Evolutionary conservation across 257 asterid species (phyloP).

Genomic region (Linaria vulgaris): DNA sequence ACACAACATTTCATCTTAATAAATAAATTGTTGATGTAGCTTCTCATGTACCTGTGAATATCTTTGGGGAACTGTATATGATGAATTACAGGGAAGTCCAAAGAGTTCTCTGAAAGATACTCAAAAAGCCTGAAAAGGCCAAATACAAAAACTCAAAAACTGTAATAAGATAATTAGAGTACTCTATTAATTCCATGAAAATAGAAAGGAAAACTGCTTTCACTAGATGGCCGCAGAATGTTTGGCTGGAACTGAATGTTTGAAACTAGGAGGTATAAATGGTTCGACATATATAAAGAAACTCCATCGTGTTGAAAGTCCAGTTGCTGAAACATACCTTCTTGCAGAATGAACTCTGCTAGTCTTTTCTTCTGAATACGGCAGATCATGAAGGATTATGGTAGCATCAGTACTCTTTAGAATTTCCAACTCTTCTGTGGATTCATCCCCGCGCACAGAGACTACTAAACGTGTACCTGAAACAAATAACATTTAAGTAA

Average conservation of each 20-base stretch:
- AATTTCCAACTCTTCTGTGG: slow-evolving; percentile 68
- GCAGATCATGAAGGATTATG: slow-evolving; percentile 81
- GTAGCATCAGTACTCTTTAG: slow-evolving; percentile 68
- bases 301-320: no score
- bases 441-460: slow-evolving; percentile 81
- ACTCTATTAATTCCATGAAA: no score
- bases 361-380: slow-evolving; percentile 68
- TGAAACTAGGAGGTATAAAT: no score
- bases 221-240: no score
- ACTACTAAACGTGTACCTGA: slow-evolving; percentile 83
- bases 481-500: slow-evolving; percentile 17
- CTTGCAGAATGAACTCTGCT: slow-evolving; percentile 96
- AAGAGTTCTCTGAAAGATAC: slow-evolving; percentile 75
- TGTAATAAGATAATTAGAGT: no score
- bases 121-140: slow-evolving; percentile 80
- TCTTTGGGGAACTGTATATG: slow-evolving; percentile 75
- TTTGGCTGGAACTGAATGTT: no score
- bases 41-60: slow-evolving; percentile 67
- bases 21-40: slow-evolving; percentile 11
- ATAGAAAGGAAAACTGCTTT: no score
- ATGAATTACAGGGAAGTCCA: slow-evolving; percentile 88
- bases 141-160: not conserved
- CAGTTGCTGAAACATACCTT: slow-evolving; percentile 44
- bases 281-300: no score
- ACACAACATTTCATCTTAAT: slow-evolving; percentile 5